A percentile compares a stretch with the other conserved stretches of the same genome.
phyloP scores from a whole-genome alignment of 805 yeast genomes.

The Metschnikowia kunwiensis region DNA sequence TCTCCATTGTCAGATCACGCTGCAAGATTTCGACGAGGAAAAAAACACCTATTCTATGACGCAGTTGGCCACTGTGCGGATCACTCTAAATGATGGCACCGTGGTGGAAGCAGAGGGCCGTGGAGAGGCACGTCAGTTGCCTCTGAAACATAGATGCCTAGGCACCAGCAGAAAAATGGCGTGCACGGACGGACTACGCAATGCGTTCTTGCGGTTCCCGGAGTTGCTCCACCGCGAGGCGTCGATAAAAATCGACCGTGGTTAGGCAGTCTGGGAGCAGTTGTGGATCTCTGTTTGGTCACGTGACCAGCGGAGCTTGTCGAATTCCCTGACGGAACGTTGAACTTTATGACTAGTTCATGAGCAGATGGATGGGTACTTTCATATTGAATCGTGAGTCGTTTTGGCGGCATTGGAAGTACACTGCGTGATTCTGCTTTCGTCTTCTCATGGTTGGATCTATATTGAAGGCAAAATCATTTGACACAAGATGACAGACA shows the following conservation, averaged over 20 bases:
- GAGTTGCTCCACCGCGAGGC: slow-evolving; percentile 7
- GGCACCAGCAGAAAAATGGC: slow-evolving; percentile 48
- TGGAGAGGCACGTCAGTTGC: slow-evolving; percentile 35
- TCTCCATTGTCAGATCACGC: slow-evolving; percentile 20
- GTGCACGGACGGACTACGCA: slow-evolving; percentile 42
- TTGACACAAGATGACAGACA: too few species aligned
- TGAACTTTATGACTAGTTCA: too few species aligned
- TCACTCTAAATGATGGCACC: slow-evolving; percentile 46
- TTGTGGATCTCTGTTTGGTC: not conserved
- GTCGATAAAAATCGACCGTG: slow-evolving; percentile 6
- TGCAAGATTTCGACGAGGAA: slow-evolving; percentile 23
- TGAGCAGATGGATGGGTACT: too few species aligned
- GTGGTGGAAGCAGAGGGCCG: slow-evolving; percentile 34
- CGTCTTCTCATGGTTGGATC: too few species aligned
- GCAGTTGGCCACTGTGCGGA: slow-evolving; percentile 29
- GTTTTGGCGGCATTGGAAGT: too few species aligned
- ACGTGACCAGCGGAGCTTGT: not conserved
- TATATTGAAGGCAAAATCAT: too few species aligned
- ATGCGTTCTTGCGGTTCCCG: slow-evolving; percentile 38
- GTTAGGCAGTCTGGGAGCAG: too few species aligned
- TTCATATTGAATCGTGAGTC: too few species aligned
- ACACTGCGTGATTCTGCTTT: too few species aligned
- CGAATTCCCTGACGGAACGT: too few species aligned
- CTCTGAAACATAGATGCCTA: slow-evolving; percentile 33
- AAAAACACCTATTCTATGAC: slow-evolving; percentile 21